Conservation (phyloP, 2,329 filamentous ascomycete genomes). For the Ophiostoma angusticollis region DNA sequence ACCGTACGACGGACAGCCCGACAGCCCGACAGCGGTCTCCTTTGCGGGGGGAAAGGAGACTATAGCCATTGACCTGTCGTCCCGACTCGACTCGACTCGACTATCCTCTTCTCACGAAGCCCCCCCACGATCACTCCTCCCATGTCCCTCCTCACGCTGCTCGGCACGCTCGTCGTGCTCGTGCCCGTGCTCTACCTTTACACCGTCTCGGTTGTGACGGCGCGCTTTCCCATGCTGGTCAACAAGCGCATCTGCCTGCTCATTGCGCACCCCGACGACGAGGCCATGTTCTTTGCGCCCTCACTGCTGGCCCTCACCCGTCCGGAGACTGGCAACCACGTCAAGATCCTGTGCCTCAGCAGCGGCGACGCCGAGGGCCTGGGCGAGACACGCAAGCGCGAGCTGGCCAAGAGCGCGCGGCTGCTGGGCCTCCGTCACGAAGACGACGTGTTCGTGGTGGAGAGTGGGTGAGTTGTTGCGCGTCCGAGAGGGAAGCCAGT, state of each 20-base stretch:
- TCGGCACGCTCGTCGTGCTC: constrained; percentile 27
- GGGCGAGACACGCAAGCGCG: constrained; percentile 68
- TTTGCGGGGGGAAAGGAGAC: too few species aligned
- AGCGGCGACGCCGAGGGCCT: constrained; percentile 82
- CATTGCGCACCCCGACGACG: constrained; percentile 95
- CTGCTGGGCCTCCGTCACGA: constrained; percentile 60
- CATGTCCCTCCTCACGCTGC: constrained; percentile 9
- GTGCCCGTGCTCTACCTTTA: constrained; percentile 40
- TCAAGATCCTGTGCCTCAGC: constrained; percentile 89
- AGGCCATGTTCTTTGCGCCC: constrained; percentile 98
- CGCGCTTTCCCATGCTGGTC: constrained; percentile 51
- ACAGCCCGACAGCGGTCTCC: too few species aligned
- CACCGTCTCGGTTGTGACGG: constrained; percentile 31
- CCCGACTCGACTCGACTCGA: too few species aligned
- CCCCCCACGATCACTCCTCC: not conserved
- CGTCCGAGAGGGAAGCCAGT: too few species aligned
- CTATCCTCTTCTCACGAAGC: too few species aligned
- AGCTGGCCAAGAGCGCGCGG: constrained; percentile 69
- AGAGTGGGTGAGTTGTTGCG: constrained; percentile 57
- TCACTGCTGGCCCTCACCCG: constrained; percentile 72
- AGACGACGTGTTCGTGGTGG: constrained; percentile 75
- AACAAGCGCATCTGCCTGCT: constrained; percentile 84
- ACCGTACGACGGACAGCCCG: too few species aligned
- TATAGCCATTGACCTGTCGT: too few species aligned
- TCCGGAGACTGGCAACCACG: constrained; percentile 70